Percentiles rank a stretch among this genome's conserved stretches.
Conservation (phyloP, 768 basidiomycete genomes). For the Lactarius sp. region DNA sequence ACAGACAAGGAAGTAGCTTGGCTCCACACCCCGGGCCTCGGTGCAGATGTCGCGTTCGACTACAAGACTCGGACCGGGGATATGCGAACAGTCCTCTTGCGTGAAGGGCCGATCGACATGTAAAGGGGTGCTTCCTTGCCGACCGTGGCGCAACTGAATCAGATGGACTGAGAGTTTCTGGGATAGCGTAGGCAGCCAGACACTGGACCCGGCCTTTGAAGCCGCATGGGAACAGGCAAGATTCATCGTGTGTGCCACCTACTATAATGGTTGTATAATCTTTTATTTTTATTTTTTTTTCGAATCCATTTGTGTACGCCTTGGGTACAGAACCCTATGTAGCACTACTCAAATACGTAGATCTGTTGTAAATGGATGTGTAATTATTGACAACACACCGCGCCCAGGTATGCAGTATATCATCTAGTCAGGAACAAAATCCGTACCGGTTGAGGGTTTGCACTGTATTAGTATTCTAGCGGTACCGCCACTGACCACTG, state of each 20-base stretch:
- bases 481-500: background rate
- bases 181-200: constrained; percentile 34
- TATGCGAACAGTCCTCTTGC: constrained; percentile 46
- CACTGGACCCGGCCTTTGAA: constrained; percentile 31
- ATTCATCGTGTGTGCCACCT: constrained; percentile 27
- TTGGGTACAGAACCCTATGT: no score
- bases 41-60: constrained; percentile 67
- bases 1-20: constrained; percentile 69
- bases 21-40: constrained; percentile 52
- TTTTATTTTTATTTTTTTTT: no score
- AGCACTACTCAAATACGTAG: no score
- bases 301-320: no score
- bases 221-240: constrained; percentile 19
- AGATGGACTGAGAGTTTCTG: constrained; percentile 27
- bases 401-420: constrained; percentile 31
- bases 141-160: no score
- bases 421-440: constrained; percentile 27
- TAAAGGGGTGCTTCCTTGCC: constrained; percentile 31
- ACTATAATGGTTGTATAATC: background rate
- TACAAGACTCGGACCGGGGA: constrained; percentile 51
- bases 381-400: background rate
- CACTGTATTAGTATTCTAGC: background rate
- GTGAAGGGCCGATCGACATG: constrained; percentile 51
- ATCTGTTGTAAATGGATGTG: background rate
- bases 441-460: constrained; percentile 26